Evolutionary conservation across 768 basidiomycete genomes (phyloP), one percentile per base, ranked within the genome.

Genomic region (Mycena sanguinolenta): DNA sequence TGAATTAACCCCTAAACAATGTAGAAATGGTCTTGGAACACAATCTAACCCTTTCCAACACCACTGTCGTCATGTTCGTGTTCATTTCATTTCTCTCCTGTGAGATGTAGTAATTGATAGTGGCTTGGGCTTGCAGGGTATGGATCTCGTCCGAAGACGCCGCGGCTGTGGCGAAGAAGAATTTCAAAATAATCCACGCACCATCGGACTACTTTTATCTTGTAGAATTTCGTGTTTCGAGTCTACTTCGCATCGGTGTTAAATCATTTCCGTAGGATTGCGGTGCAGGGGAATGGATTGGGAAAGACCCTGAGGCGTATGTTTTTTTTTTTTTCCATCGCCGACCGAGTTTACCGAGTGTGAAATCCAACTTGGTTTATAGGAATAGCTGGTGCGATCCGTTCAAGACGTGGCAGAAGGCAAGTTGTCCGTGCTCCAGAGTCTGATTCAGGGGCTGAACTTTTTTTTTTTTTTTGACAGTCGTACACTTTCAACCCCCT

Each of bases 121-220:
- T 30, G 4, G n/a, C 3, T 59, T 19, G 44, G n/a, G 14, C 27
- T 17, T 6, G 4, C 70, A 90, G 90, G 80, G 89, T 94, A 25
- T 95, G 94, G 92, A 91, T 90, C 49, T 89, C 91, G 0, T 91
- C 91, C 0, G 79, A 79, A 21, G 81, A 93, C 74, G 92, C 86
- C 10, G 84, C 82, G 0, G 81, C 85, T 0, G 92, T 94, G 6
- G 88, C 88, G 0, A 80, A 86, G 32, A 88, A 89, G 72, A 91
- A 90, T 0, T 88, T 84, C 81, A 80, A 84, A 50, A 75, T 95
- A 52, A 81, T 96, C 4, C 92, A 94, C 64, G 88, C 90, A 2
- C 85, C 92, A 0, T 90, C 89, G 9, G 89, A 95, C 75, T 92
- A 88, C 79, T 94, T 95, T 82, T 95, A 95, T 79, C 87, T 95